Conservation (phyloP, 1,139 yeast species). For the Diutina scorzettiae region DNA sequence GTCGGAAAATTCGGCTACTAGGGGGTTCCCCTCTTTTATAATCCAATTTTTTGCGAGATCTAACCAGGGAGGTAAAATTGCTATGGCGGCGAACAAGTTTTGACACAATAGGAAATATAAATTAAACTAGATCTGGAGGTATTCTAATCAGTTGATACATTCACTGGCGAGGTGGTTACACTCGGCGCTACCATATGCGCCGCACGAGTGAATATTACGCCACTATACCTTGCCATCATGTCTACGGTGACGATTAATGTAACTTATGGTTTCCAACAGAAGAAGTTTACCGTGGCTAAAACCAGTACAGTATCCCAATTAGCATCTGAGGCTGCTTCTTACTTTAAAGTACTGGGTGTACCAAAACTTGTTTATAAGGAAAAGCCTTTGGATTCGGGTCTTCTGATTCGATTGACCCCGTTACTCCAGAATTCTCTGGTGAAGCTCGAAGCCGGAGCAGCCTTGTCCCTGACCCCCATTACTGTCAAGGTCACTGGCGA, state of each 20-base stretch:
- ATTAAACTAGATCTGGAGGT: too few relatives aligned
- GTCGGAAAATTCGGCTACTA: too few relatives aligned
- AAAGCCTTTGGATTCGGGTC: neutral
- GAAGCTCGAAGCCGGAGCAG: neutral
- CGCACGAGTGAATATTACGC: too few relatives aligned
- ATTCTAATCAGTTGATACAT: too few relatives aligned
- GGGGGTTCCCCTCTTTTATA: neutral
- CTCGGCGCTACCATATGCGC: too few relatives aligned
- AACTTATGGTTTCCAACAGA: neutral
- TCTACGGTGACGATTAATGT: neutral
- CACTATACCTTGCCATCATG: neutral
- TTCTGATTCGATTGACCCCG: neutral
- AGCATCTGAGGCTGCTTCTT: neutral
- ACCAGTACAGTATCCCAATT: neutral
- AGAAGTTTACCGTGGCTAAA: neutral
- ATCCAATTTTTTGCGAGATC: too few relatives aligned
- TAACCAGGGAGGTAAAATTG: too few relatives aligned
- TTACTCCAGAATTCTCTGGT: neutral
- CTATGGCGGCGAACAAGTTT: too few relatives aligned
- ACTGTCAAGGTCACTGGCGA: neutral
- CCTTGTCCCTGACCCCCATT: neutral
- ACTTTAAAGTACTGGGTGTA: neutral
- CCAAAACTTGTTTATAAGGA: neutral
- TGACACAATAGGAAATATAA: too few relatives aligned
- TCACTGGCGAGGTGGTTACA: too few relatives aligned